A percentile compares a stretch with the other conserved stretches of the same genome.
Evolutionary conservation across 2,329 filamentous ascomycete genomes (phyloP).

Genomic region (Furcasterigmium furcatum): DNA sequence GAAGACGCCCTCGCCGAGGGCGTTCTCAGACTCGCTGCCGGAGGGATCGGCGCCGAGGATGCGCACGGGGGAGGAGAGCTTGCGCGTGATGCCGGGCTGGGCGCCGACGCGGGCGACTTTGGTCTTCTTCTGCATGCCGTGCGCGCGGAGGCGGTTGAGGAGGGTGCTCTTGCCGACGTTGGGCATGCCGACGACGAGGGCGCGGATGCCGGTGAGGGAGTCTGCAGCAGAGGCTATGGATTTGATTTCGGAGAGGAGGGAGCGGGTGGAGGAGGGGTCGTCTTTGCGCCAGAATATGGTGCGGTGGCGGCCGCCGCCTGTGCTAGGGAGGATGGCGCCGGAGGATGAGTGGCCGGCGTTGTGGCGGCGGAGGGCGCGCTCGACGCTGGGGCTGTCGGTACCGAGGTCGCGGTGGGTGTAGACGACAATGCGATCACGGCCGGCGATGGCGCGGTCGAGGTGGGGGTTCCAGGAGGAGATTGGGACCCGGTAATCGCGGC

Average conservation of each 20-base stretch:
- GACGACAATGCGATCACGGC: constrained; percentile 73
- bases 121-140: constrained; percentile 50
- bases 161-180: constrained; percentile 95
- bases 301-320: constrained; percentile 12
- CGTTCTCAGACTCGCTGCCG: constrained; percentile 17
- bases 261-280: constrained; percentile 24
- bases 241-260: constrained; percentile 34
- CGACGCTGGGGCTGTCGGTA: constrained; percentile 21
- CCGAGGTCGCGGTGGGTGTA: constrained; percentile 89
- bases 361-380: constrained; percentile 23
- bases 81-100: constrained; percentile 86
- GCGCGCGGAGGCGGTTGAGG: constrained; percentile 77
- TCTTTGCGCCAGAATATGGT: constrained; percentile 42
- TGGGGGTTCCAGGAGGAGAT: constrained; percentile 86
- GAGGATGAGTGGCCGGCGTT: constrained; percentile 1
- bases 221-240: constrained; percentile 29
- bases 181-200: constrained; percentile 93
- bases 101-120: constrained; percentile 82
- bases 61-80: constrained; percentile 78
- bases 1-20: constrained; percentile 64
- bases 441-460: constrained; percentile 75
- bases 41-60: constrained; percentile 43
- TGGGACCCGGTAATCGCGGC: constrained; percentile 88
- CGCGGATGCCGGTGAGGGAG: constrained; percentile 75
- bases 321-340: constrained; percentile 4